Conservation (phyloP, 1,139 yeast species). For the Maudiozyma humilis region DNA sequence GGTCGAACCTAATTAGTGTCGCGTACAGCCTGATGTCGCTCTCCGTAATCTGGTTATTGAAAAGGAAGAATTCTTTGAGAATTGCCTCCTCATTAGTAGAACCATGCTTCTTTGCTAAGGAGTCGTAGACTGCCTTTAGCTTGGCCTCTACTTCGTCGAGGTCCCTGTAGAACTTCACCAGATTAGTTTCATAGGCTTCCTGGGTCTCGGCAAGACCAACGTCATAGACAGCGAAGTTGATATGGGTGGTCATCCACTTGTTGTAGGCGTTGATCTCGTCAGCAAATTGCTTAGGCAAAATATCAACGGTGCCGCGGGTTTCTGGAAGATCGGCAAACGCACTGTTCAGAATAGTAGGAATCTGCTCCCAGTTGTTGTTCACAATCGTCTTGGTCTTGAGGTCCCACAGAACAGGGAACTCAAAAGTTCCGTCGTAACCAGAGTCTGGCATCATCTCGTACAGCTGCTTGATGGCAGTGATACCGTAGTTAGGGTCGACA, state of each 20-base stretch:
- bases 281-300: slow-evolving; percentile 7
- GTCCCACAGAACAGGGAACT: slow-evolving; percentile 13
- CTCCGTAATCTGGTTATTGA: slow-evolving; percentile 66
- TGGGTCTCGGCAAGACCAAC: slow-evolving; percentile 1
- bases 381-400: slow-evolving; percentile 10
- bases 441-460: slow-evolving; percentile 8
- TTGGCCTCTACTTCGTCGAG: slow-evolving; percentile 8
- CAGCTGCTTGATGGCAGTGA: slow-evolving; percentile 7
- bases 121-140: slow-evolving; percentile 2
- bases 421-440: slow-evolving; percentile 7
- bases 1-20: slow-evolving; percentile 75
- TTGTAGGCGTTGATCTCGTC: slow-evolving; percentile 7
- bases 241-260: slow-evolving; percentile 7
- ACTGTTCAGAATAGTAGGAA: slow-evolving; percentile 9
- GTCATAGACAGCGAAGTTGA: slow-evolving; percentile 9
- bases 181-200: slow-evolving; percentile 5
- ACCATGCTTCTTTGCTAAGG: slow-evolving; percentile 4
- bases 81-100: slow-evolving; percentile 14
- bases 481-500: slow-evolving; percentile 8
- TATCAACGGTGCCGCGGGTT: slow-evolving; percentile 5
- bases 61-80: slow-evolving; percentile 25
- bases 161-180: slow-evolving; percentile 5
- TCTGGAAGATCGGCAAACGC: slow-evolving; percentile 7
- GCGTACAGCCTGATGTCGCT: slow-evolving; percentile 77
- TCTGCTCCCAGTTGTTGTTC: slow-evolving; percentile 11